Evolutionary conservation across 345 rosid species (phyloP), one percentile per base, ranked within the genome.

Genomic region (Dovyalis caffra): DNA sequence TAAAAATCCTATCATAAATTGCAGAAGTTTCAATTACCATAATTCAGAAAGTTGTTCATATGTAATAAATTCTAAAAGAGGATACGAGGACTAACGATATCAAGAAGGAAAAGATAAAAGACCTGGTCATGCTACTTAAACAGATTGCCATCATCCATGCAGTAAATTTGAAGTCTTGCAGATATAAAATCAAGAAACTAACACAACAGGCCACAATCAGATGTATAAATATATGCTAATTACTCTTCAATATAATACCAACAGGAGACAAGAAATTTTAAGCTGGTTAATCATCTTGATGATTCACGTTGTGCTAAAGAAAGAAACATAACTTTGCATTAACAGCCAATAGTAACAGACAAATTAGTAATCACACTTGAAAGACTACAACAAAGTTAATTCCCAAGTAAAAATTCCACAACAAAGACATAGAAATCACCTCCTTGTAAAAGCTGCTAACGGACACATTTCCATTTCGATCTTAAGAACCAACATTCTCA

Each of bases 341-440:
- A 37, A 76, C 29, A 21, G 12, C 26, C 29, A 66, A 73, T 11
- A 32, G 43, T 66, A 65, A 49, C 31, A 35, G 33, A 63, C 64
- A 68, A 43, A 62, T 69, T 18, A 76, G 63, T 63, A 51, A 76
- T 62, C 49, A 37, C 26, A 45, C 33, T 56, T 43, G 31, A 53
- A 68, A 8, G 33, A 9, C 73, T 68, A 60, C 45, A 43, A 60
- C 34, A 26, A 66, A 67, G 72, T 23, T 75, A 40, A 38, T 20
- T 35, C 23, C 26, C 51, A 6, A 8, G 51, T 5, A 57, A 56
- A 68, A 57, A 25, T 51, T 10, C 6, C 12, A 2, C 20, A 8
- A 29, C 18, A 74, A 56, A 57, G 31, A 60, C 11, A n/a, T 1
- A 63, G 29, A 62, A n/a, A 35, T 43, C 68, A 32, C 74, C 69